Evolutionary conservation across 106 monocot species (phyloP).

Genomic region (Amphibolis antarctica): DNA sequence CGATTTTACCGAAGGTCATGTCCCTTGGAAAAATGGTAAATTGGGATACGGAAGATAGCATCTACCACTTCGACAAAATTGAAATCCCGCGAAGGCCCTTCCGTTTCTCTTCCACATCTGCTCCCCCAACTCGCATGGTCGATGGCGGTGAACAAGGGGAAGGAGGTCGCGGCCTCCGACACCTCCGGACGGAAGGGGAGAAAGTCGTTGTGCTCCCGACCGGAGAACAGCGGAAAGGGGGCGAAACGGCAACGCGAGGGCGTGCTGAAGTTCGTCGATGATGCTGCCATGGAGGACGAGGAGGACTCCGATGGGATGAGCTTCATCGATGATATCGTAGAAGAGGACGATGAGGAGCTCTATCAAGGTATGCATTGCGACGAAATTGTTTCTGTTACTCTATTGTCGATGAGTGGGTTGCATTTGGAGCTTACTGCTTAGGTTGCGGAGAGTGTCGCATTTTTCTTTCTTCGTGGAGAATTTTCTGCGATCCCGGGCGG

Average conservation of each 20-base stretch:
- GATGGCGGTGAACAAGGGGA: conserved; percentile 1
- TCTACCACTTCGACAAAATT: too few species aligned
- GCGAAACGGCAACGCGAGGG: not conserved
- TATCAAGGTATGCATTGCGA: not conserved
- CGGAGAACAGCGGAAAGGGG: not conserved
- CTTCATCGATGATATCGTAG: not conserved
- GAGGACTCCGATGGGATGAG: not conserved
- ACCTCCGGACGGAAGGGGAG: too few species aligned
- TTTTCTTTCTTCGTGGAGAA: not conserved
- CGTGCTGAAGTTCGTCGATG: not conserved
- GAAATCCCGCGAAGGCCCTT: too few species aligned
- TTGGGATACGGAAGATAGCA: too few species aligned
- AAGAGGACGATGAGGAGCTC: not conserved
- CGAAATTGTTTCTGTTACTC: too few species aligned
- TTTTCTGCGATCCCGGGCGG: not conserved
- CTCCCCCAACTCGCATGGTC: too few species aligned
- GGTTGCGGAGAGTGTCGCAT: too few species aligned
- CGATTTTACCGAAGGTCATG: too few species aligned
- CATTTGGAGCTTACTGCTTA: too few species aligned
- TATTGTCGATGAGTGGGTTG: not conserved
- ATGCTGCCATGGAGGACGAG: not conserved
- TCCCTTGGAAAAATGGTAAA: too few species aligned
- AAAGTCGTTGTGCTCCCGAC: not conserved
- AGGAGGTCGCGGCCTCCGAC: not conserved
- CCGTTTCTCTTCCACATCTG: too few species aligned